Percentiles rank a stretch among this genome's conserved stretches.
These are phyloP conservation scores for Melaleuca quinquenervia DNA, from an alignment of 345 rosid genomes.

Conservation along the genomic window DNA sequence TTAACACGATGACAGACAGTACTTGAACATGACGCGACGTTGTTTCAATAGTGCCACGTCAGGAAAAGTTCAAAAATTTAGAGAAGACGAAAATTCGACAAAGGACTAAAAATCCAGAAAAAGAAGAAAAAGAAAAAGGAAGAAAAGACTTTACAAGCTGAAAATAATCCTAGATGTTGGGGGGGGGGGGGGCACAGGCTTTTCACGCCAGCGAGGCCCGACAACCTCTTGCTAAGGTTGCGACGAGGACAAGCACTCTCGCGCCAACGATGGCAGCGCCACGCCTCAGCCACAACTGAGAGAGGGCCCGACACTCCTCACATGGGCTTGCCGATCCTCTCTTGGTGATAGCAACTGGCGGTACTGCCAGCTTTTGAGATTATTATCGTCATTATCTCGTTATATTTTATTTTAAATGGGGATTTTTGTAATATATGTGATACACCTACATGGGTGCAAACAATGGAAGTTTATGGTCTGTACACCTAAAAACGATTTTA, in stretches of 20 bases:
- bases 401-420: neutral
- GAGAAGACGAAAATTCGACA: accelerated
- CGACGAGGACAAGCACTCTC: accelerated
- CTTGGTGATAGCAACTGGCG: neutral
- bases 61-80: neutral
- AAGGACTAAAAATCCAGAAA: neutral
- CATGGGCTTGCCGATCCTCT: neutral
- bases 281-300: neutral
- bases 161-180: neutral
- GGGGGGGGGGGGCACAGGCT: no score
- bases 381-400: neutral
- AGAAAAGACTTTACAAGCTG: neutral
- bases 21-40: neutral
- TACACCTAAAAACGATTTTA: neutral
- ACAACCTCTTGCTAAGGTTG: accelerated
- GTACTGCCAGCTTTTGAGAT: neutral
- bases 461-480: neutral
- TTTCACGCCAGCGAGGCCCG: neutral
- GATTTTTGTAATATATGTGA: neutral
- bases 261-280: neutral
- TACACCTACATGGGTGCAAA: neutral
- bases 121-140: accelerated
- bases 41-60: neutral
- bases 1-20: neutral
- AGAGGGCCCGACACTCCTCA: neutral